Conservation (phyloP, 305 asterid species). For the Ruellia speciosa region DNA sequence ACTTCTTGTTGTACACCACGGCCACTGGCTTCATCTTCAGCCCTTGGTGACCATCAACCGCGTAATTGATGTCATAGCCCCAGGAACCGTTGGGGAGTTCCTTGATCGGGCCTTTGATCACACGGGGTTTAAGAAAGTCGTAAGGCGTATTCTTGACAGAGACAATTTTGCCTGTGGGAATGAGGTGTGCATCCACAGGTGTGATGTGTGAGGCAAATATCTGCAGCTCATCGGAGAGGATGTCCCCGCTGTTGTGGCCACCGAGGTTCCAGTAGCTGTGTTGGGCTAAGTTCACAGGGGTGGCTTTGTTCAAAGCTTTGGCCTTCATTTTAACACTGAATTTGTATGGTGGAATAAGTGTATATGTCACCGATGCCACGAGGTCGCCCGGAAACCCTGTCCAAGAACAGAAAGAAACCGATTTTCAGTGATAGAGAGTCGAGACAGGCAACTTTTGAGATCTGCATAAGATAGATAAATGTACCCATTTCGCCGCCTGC, state of each 20-base stretch:
- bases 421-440: neutral
- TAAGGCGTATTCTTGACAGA: constrained; percentile 46
- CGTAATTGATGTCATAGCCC: constrained; percentile 73
- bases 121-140: constrained; percentile 38
- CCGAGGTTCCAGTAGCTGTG: constrained; percentile 82
- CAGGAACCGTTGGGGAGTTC: constrained; percentile 33
- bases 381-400: constrained; percentile 69
- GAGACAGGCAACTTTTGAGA: neutral
- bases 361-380: constrained; percentile 39
- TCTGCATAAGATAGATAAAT: neutral
- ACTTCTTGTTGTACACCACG: constrained; percentile 33
- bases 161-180: constrained; percentile 49
- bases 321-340: constrained; percentile 51
- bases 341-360: constrained; percentile 32
- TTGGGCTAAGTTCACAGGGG: constrained; percentile 68
- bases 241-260: constrained; percentile 53
- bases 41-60: constrained; percentile 32
- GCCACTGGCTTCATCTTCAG: constrained; percentile 40
- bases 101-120: constrained; percentile 42
- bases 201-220: constrained; percentile 59
- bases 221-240: constrained; percentile 48
- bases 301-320: constrained; percentile 48
- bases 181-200: constrained; percentile 36
- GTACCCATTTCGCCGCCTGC: constrained; percentile 69
- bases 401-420: constrained; percentile 1